A percentile compares a stretch with the other conserved stretches of the same genome.
Conservation (phyloP, 2,329 filamentous ascomycete species). For the Penicillium crustosum region DNA sequence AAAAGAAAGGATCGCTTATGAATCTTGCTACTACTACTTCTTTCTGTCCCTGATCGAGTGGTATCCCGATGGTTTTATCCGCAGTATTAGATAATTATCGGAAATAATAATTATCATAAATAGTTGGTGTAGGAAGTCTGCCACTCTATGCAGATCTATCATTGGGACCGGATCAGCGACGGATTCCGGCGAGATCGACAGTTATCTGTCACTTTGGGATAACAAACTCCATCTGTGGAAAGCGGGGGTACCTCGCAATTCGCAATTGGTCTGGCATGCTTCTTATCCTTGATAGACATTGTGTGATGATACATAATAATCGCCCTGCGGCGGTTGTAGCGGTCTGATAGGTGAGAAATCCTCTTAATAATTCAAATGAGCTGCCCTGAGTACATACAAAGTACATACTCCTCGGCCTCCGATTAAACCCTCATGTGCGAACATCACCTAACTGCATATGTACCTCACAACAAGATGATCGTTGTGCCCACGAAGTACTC, state of each 20-base stretch:
- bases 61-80: background rate
- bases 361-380: background rate
- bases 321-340: background rate
- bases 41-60: background rate
- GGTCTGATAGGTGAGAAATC: background rate
- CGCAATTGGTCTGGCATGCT: background rate
- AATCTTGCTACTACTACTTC: slow-evolving; percentile 2
- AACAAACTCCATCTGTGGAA: background rate
- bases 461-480: background rate
- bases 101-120: background rate
- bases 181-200: slow-evolving; percentile 11
- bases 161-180: slow-evolving; percentile 1
- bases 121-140: background rate
- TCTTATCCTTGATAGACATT: slow-evolving; percentile 5
- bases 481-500: background rate
- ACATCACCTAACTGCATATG: background rate
- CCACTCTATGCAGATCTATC: background rate
- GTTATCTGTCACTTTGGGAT: background rate
- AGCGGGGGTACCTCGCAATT: background rate
- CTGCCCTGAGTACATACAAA: no score
- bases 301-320: background rate
- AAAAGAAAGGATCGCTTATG: slow-evolving; percentile 7
- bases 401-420: background rate
- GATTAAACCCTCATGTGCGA: no score
- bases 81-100: background rate